Conservation (phyloP, 1,284 basidiomycete genomes). For the Naganishia cerealis region DNA sequence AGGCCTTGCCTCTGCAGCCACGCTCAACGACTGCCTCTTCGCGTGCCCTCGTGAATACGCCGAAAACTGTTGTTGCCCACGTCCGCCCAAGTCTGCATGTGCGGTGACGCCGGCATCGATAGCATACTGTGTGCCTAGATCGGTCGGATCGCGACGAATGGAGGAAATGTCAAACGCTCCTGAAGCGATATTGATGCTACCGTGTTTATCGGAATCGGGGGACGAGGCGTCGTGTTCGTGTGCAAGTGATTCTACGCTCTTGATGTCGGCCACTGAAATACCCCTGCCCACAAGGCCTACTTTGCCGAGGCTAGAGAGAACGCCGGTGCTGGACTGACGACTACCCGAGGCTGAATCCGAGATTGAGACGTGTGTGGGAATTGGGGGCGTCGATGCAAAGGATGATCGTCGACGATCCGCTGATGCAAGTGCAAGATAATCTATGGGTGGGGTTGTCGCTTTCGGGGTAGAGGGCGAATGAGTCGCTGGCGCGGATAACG, state of each 20-base stretch:
- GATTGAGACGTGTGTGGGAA: not conserved
- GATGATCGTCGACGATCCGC: constrained; percentile 15
- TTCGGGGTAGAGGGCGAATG: not conserved
- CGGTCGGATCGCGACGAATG: constrained; percentile 12
- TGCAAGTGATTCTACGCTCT: not conserved
- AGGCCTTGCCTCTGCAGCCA: not conserved
- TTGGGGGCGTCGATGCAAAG: not conserved
- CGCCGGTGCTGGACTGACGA: not conserved
- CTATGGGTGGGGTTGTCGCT: constrained; percentile 16
- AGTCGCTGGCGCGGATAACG: not conserved
- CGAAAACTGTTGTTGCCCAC: constrained; percentile 9
- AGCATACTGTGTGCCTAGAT: constrained; percentile 20
- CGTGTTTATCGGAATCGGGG: not conserved
- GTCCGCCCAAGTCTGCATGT: not conserved
- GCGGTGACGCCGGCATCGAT: constrained; percentile 21
- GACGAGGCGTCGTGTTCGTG: not conserved
- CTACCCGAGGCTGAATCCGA: not conserved
- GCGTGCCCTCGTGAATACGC: constrained; percentile 18
- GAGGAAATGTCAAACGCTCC: constrained; percentile 4
- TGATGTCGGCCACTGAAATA: constrained; percentile 19
- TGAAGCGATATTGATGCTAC: not conserved
- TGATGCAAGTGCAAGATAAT: constrained; percentile 16
- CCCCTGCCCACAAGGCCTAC: constrained; percentile 14
- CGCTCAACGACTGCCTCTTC: not conserved
- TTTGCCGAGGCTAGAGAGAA: constrained; percentile 7